Conservation (phyloP, 2,329 filamentous ascomycete genomes). For the Fusarium napiforme region DNA sequence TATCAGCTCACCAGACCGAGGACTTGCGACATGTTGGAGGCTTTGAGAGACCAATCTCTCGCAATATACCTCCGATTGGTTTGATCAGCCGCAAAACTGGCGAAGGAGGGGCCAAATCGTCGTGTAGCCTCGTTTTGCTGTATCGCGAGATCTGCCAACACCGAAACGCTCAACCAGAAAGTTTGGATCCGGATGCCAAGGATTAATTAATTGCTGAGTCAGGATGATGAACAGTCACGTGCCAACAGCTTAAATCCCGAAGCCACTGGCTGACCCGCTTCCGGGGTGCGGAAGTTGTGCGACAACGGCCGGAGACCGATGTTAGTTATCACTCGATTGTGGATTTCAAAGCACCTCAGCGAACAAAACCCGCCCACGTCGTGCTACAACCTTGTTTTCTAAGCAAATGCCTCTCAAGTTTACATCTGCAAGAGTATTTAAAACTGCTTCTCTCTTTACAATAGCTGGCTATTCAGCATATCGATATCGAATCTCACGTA, state of each 20-base stretch:
- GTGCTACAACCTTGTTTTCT: constrained; percentile 24
- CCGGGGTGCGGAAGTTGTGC: constrained; percentile 12
- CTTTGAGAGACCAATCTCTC: constrained; percentile 35
- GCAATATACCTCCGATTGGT: constrained; percentile 19
- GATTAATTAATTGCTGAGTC: constrained; percentile 38
- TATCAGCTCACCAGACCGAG: constrained; percentile 72
- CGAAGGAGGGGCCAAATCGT: constrained; percentile 13
- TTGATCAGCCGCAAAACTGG: constrained; percentile 16
- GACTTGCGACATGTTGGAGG: constrained; percentile 77
- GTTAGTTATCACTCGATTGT: constrained; percentile 40
- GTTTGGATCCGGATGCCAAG: constrained; percentile 43
- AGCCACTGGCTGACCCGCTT: constrained; percentile 38
- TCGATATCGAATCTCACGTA: constrained; percentile 40
- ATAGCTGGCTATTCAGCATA: constrained; percentile 47
- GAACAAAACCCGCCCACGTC: constrained; percentile 28
- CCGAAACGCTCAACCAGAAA: constrained; percentile 35
- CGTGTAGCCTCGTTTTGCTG: constrained; percentile 33
- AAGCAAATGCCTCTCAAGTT: constrained; percentile 44
- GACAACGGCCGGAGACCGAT: constrained; percentile 35
- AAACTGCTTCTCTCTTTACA: constrained; percentile 45
- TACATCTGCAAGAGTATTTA: constrained; percentile 43
- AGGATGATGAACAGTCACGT: constrained; percentile 38
- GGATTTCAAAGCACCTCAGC: constrained; percentile 50
- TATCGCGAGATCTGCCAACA: constrained; percentile 35
- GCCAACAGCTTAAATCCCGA: constrained; percentile 21